Conservation (phyloP, 768 basidiomycete species). For the Mycena filopes region DNA sequence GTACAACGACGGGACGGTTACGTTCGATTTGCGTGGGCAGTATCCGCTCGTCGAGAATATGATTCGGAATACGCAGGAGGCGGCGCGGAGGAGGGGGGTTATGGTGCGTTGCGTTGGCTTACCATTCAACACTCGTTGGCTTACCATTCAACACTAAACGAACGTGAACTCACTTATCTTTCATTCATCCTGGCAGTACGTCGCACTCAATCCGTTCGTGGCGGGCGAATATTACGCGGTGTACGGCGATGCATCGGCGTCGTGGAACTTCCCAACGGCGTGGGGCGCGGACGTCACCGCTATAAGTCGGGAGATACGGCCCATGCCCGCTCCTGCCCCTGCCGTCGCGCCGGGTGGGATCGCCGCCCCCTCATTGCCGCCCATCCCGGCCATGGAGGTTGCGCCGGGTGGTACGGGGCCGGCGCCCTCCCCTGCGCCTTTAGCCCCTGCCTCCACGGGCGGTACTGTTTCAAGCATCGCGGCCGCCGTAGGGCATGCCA, state of each 20-base stretch:
- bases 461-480: not conserved
- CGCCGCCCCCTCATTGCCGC: not conserved
- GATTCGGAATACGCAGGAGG: slow-evolving; percentile 15
- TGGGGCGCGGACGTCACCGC: slow-evolving; percentile 19
- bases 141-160: no score
- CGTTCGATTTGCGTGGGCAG: slow-evolving; percentile 19
- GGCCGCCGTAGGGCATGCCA: not conserved
- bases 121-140: no score
- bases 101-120: slow-evolving; percentile 1
- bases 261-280: slow-evolving; percentile 22
- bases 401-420: not conserved
- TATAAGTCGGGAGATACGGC: slow-evolving; percentile 12
- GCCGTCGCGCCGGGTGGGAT: not conserved
- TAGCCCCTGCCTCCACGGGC: not conserved
- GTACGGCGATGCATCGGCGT: slow-evolving; percentile 10
- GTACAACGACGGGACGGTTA: slow-evolving; percentile 20
- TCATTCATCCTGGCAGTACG: no score
- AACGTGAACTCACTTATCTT: no score
- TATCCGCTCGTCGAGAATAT: slow-evolving; percentile 25
- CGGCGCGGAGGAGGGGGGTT: slow-evolving; percentile 8
- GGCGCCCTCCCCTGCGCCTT: not conserved
- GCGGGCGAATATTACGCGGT: slow-evolving; percentile 21
- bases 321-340: not conserved
- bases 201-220: slow-evolving; percentile 24
- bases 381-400: not conserved